These are phyloP conservation scores for Vigna nakashimae DNA, from an alignment of 306 rosid species.

Conservation along the genomic window DNA sequence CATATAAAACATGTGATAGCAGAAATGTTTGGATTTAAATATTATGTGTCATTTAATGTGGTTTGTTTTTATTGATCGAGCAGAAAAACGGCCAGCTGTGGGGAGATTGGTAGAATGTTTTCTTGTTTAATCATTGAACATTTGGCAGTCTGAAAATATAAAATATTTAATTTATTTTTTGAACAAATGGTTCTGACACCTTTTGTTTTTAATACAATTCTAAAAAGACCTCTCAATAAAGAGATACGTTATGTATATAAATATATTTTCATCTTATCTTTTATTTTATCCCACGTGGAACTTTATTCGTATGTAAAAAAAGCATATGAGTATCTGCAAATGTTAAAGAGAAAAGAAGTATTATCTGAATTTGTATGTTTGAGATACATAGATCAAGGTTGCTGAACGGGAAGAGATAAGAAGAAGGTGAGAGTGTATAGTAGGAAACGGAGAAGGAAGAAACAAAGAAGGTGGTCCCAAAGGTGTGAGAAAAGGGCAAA, in stretches of 20 bases:
- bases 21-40: not conserved
- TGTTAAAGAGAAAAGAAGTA: too few species aligned
- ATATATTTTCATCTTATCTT: rapidly evolving
- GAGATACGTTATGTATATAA: too few species aligned
- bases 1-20: not conserved
- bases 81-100: slow-evolving; percentile 15
- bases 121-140: not conserved
- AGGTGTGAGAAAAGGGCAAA: slow-evolving; percentile 32
- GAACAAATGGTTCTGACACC: too few species aligned
- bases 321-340: too few species aligned
- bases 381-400: too few species aligned
- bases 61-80: not conserved
- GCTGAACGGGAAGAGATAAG: not conserved
- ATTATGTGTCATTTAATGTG: not conserved
- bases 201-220: too few species aligned
- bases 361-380: too few species aligned
- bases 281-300: too few species aligned
- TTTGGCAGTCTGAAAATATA: too few species aligned
- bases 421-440: not conserved
- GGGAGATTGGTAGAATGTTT: slow-evolving; percentile 13
- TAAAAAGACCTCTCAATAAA: too few species aligned
- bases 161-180: too few species aligned
- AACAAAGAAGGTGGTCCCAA: slow-evolving; percentile 37
- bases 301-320: too few species aligned
- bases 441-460: not conserved